Base-by-base conservation (phyloP, 2,329 filamentous ascomycete species). In the Colletotrichum zoysiae region DNA sequence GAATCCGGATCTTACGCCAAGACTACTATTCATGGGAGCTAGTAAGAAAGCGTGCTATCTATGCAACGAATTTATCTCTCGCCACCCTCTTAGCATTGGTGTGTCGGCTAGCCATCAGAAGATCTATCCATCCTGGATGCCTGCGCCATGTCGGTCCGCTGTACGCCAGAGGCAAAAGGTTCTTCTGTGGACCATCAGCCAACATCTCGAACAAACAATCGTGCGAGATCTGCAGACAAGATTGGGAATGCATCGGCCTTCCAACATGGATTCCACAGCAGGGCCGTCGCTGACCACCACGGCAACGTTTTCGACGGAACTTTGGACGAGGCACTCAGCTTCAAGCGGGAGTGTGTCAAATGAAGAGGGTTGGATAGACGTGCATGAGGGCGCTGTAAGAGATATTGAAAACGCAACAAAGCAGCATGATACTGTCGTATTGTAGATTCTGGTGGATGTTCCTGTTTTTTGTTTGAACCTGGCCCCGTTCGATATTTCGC, bases 21-120 rank as follows among this genome's bases (percentile, higher is more conserved):
- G 62, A 4, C 50, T 79, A 14, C 63, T 63, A 0, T 77, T 78
- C 42, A 79, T 81, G 23, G 79, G 79, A 9, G 78, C 77, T 0
- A 80, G 79, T 65, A 80, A 80, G 66, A 81, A 80, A 56, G 76
- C 79, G 1, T 81, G 79, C 62, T 81, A 76, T 57, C 75, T 80
- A 12, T 81, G 79, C 60, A 58, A 77, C 42, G 51, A 74, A 48
- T 81, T 74, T 48, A 61, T 80, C n/a, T 55, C 55, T 20, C 74
- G 56, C 1, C 78, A 80, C 70, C 74, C 76, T 16, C 74, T 76
- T 1, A 61, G 18, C 35, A 73, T 80, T 14, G 42, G 65, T 18
- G 76, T 77, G 16, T 79, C 78, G 1, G 77, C 78, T 18, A 74
- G 74, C 61, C 79, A 81, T 66, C 78, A 81, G 64, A 81, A 79